Evolutionary conservation across 2,329 filamentous ascomycete genomes (phyloP).

Genomic region (Colletotrichum cereale): DNA sequence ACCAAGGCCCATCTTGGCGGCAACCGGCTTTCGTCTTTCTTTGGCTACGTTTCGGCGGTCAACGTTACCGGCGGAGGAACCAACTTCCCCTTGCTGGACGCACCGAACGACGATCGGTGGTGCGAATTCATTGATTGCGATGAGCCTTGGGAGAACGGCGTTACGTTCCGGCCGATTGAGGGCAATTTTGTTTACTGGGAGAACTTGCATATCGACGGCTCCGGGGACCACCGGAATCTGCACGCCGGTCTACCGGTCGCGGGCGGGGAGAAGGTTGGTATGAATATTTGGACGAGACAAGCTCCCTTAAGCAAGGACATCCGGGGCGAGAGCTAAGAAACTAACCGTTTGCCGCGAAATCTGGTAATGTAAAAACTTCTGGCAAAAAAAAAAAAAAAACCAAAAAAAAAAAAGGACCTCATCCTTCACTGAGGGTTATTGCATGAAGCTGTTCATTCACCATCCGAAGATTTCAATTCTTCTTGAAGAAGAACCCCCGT

Average conservation of each 20-base stretch:
- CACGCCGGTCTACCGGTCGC: conserved; percentile 62
- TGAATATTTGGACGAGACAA: conserved; percentile 66
- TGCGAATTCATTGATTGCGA: conserved; percentile 61
- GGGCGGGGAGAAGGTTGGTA: conserved; percentile 61
- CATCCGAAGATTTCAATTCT: too few species aligned
- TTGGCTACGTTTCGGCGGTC: conserved; percentile 58
- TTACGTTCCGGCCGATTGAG: conserved; percentile 61
- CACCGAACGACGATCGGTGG: conserved; percentile 48
- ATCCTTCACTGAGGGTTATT: neutral
- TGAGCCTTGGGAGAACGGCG: conserved; percentile 58
- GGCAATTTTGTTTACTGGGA: conserved; percentile 64
- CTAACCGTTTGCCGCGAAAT: neutral
- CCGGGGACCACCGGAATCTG: conserved; percentile 57
- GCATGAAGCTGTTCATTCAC: too few species aligned
- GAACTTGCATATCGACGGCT: conserved; percentile 55
- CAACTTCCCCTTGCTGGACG: conserved; percentile 59
- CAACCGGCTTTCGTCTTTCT: conserved; percentile 61
- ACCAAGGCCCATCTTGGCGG: conserved; percentile 54
- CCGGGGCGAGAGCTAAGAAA: conserved; percentile 46
- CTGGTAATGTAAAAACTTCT: neutral
- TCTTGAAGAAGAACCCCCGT: too few species aligned
- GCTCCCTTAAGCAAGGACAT: conserved; percentile 52
- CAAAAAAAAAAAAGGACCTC: neutral
- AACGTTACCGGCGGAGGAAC: conserved; percentile 61
- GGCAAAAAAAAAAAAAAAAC: neutral